These are phyloP conservation scores for Posidonia australis DNA, from an alignment of 106 monocot genomes.

Conservation along the genomic window DNA sequence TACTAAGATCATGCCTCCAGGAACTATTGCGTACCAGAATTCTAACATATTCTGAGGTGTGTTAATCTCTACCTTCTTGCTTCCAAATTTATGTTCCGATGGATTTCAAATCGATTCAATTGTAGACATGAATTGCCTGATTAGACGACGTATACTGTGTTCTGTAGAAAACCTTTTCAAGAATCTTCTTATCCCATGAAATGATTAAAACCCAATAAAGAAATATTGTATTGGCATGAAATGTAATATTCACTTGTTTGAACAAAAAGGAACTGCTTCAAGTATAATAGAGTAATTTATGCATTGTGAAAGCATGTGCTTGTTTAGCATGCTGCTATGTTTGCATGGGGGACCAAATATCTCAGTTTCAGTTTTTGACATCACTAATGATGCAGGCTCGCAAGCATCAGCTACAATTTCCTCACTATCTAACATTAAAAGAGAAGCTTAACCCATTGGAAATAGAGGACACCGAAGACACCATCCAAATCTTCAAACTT, in stretches of 20 bases:
- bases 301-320: too few relatives aligned
- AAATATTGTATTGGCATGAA: too few relatives aligned
- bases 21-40: slow-evolving; percentile 72
- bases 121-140: too few relatives aligned
- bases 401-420: slow-evolving; percentile 22
- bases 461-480: slow-evolving; percentile 8
- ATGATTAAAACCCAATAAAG: too few relatives aligned
- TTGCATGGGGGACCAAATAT: background rate
- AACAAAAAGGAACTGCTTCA: too few relatives aligned
- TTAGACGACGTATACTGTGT: too few relatives aligned
- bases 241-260: too few relatives aligned
- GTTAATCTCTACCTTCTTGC: background rate
- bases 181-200: too few relatives aligned
- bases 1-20: slow-evolving; percentile 76
- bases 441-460: slow-evolving; percentile 39
- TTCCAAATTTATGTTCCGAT: background rate
- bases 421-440: slow-evolving; percentile 43
- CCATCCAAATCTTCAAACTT: slow-evolving; percentile 29
- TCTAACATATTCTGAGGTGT: slow-evolving; percentile 42
- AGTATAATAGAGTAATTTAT: too few relatives aligned
- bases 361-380: background rate
- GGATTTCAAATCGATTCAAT: too few relatives aligned
- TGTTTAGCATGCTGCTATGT: too few relatives aligned
- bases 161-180: too few relatives aligned
- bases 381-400: slow-evolving; percentile 25